Percentiles rank a stretch among this genome's conserved stretches.
phyloP scores from a whole-genome alignment of 2,329 filamentous ascomycete genomes.

The Ophiostoma sp. region DNA sequence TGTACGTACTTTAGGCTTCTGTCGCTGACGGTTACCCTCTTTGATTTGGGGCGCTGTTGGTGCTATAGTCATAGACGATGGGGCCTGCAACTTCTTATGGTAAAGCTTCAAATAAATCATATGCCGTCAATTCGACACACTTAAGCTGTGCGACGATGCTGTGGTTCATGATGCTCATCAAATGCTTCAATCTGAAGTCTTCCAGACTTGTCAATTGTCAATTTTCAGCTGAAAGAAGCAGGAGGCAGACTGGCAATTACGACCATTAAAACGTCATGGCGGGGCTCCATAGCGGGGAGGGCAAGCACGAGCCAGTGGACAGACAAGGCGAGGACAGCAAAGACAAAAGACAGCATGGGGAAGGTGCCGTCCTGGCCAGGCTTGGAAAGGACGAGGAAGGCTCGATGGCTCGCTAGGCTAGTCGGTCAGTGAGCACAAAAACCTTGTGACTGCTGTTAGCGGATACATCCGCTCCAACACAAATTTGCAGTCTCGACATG shows the following conservation, averaged over 20 bases:
- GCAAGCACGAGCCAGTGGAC: constrained; percentile 18
- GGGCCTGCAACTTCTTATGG: neutral
- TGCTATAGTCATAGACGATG: neutral
- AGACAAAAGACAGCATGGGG: constrained; percentile 11
- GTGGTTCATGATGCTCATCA: neutral
- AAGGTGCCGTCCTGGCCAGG: neutral
- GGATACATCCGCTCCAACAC: neutral
- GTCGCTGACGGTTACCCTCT: neutral
- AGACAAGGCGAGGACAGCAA: neutral
- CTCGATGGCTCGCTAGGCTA: neutral
- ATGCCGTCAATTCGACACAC: neutral
- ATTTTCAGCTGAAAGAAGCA: neutral
- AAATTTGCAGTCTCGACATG: neutral
- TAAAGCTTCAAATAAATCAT: neutral
- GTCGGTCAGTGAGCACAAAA: constrained; percentile 4
- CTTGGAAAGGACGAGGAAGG: neutral
- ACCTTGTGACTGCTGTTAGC: neutral
- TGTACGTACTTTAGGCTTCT: neutral
- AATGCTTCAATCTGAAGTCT: neutral
- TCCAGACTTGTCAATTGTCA: no score
- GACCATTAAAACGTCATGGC: constrained; percentile 25
- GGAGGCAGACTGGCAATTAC: constrained; percentile 9
- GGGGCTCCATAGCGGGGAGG: constrained; percentile 23
- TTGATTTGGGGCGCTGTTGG: neutral
- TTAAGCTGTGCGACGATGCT: neutral